These are phyloP conservation scores for Zelopaecilomyces penicillatus DNA, from an alignment of 2,329 filamentous ascomycete genomes.

Conservation along the genomic window DNA sequence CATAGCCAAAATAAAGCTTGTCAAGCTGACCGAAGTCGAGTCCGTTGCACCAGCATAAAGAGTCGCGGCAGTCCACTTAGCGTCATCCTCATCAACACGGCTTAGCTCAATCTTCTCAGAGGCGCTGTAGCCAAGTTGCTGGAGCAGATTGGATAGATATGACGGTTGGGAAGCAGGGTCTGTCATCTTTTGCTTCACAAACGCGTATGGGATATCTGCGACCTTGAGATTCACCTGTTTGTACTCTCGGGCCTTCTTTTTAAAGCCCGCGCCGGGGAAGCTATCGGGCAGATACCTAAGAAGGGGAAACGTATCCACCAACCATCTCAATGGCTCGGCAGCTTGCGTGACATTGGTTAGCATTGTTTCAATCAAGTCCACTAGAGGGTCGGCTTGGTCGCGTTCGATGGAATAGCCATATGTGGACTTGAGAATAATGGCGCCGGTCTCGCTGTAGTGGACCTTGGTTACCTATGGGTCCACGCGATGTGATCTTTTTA, in stretches of 20 bases:
- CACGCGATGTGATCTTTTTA: background rate
- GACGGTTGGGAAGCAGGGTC: too few species aligned
- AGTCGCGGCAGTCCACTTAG: too few species aligned
- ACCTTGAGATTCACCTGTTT: too few species aligned
- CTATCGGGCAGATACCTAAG: conserved; percentile 8
- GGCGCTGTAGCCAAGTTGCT: too few species aligned
- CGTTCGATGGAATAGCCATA: conserved; percentile 15
- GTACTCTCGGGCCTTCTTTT: too few species aligned
- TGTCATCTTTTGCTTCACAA: too few species aligned
- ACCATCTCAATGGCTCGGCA: conserved; percentile 14
- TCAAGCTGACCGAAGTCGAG: conserved; percentile 3
- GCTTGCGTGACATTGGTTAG: conserved; percentile 15
- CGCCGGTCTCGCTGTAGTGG: conserved; percentile 1
- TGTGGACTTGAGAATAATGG: conserved; percentile 10
- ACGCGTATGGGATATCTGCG: too few species aligned
- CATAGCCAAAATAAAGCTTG: conserved; percentile 16
- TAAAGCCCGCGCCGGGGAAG: conserved; percentile 15
- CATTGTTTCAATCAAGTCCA: conserved; percentile 13
- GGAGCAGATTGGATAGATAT: too few species aligned
- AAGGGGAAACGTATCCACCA: conserved; percentile 16
- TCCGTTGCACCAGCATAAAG: background rate
- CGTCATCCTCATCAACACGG: too few species aligned
- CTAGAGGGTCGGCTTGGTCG: conserved; percentile 11
- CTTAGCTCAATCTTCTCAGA: too few species aligned
- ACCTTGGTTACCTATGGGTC: background rate